phyloP scores from a whole-genome alignment of 129 eudicot genomes.

The Dittrichia graveolens region DNA sequence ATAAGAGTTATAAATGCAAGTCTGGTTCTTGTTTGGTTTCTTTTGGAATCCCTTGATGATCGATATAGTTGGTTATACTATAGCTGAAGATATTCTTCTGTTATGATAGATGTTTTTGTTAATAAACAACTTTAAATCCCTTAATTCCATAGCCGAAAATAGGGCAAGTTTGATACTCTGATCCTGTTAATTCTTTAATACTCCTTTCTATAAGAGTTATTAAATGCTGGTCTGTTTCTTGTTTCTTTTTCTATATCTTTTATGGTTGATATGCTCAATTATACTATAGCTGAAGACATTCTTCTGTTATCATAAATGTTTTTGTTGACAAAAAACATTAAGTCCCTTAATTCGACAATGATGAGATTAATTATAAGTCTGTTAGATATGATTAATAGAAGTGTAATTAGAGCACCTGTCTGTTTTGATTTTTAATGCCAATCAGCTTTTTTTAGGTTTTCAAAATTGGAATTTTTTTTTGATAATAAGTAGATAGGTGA shows the following conservation, averaged over 20 bases:
- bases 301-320: background rate
- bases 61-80: background rate
- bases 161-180: background rate
- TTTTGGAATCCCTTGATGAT: background rate
- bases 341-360: background rate
- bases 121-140: background rate
- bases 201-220: background rate
- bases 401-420: background rate
- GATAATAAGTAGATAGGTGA: background rate
- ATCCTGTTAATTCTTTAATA: background rate
- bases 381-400: too few relatives aligned
- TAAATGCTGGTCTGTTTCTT: background rate
- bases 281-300: background rate
- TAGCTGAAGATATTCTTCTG: background rate
- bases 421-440: conserved; percentile 17
- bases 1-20: background rate
- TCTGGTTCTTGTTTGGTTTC: background rate
- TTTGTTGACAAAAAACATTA: background rate
- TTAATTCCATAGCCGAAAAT: background rate
- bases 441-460: background rate
- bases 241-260: background rate
- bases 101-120: background rate
- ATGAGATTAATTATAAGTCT: too few relatives aligned
- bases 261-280: background rate
- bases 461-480: background rate